phyloP scores from a whole-genome alignment of 345 rosid species.

The Erysimum cheiranthoides region DNA sequence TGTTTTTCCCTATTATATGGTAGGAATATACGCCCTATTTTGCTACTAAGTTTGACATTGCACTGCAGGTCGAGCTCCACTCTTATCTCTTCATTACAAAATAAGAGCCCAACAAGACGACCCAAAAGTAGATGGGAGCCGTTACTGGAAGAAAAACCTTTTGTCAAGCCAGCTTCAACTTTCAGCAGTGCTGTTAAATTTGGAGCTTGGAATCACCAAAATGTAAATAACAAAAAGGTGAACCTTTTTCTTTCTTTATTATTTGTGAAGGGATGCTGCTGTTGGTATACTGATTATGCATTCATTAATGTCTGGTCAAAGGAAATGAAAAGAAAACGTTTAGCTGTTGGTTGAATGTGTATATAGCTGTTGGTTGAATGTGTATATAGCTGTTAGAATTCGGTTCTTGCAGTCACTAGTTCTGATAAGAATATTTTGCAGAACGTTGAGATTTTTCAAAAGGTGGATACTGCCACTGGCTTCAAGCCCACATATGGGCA shows the following conservation, averaged over 20 bases:
- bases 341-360: constrained; percentile 14
- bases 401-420: constrained; percentile 24
- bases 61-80: constrained; percentile 50
- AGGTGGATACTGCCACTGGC: constrained; percentile 56
- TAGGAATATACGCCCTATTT: constrained; percentile 22
- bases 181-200: constrained; percentile 53
- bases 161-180: constrained; percentile 53
- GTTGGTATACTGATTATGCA: not conserved
- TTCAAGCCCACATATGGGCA: constrained; percentile 54
- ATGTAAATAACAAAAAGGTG: constrained; percentile 70
- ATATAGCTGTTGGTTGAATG: too few relatives aligned
- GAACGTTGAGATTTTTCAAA: constrained; percentile 45
- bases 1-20: constrained; percentile 24
- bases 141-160: constrained; percentile 65
- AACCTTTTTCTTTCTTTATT: constrained; percentile 13
- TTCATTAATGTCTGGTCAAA: constrained; percentile 23
- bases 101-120: constrained; percentile 75
- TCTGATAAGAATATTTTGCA: constrained; percentile 31
- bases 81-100: constrained; percentile 48
- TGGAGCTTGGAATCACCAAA: constrained; percentile 63
- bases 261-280: constrained; percentile 21
- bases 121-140: constrained; percentile 99
- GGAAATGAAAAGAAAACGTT: constrained; percentile 11
- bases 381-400: constrained; percentile 32
- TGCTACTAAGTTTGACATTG: constrained; percentile 35